These are phyloP conservation scores for Trichomonascaceae sp. DNA, from an alignment of 1,139 yeast genomes.

Conservation along the genomic window DNA sequence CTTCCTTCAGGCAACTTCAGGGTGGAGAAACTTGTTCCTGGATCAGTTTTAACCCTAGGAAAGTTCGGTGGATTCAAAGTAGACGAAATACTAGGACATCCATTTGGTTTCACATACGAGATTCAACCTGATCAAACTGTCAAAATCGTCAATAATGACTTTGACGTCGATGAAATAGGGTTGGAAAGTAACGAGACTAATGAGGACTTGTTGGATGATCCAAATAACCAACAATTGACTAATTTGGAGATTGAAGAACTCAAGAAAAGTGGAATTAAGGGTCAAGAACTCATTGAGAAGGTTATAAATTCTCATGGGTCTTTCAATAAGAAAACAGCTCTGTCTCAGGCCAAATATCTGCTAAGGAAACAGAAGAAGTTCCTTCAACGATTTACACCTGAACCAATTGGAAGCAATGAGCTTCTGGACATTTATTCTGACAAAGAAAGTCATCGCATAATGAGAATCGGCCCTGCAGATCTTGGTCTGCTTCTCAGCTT, in stretches of 20 bases:
- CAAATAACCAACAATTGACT: slow-evolving; percentile 65
- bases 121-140: slow-evolving; percentile 36
- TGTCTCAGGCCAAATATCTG: slow-evolving; percentile 85
- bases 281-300: slow-evolving; percentile 75
- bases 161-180: slow-evolving; percentile 27
- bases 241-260: slow-evolving; percentile 74
- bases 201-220: slow-evolving; percentile 69
- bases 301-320: slow-evolving; percentile 80
- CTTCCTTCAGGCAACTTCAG: slow-evolving; percentile 79
- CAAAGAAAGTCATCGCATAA: slow-evolving; percentile 64
- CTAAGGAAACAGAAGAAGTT: slow-evolving; percentile 90
- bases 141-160: slow-evolving; percentile 23
- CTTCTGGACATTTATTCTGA: slow-evolving; percentile 68
- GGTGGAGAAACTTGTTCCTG: slow-evolving; percentile 57
- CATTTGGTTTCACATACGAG: slow-evolving; percentile 88
- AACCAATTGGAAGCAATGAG: slow-evolving; percentile 70
- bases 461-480: slow-evolving; percentile 79
- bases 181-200: slow-evolving; percentile 44
- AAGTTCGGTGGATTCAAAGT: slow-evolving; percentile 85
- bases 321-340: slow-evolving; percentile 82
- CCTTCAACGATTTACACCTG: slow-evolving; percentile 75
- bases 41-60: slow-evolving; percentile 65
- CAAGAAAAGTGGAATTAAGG: slow-evolving; percentile 53
- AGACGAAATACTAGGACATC: slow-evolving; percentile 68
- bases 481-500: slow-evolving; percentile 68